Percentiles rank a stretch among this genome's conserved stretches.
These are phyloP conservation scores for Naganishia cerealis DNA, from an alignment of 1,284 basidiomycete genomes.

Conservation along the genomic window DNA sequence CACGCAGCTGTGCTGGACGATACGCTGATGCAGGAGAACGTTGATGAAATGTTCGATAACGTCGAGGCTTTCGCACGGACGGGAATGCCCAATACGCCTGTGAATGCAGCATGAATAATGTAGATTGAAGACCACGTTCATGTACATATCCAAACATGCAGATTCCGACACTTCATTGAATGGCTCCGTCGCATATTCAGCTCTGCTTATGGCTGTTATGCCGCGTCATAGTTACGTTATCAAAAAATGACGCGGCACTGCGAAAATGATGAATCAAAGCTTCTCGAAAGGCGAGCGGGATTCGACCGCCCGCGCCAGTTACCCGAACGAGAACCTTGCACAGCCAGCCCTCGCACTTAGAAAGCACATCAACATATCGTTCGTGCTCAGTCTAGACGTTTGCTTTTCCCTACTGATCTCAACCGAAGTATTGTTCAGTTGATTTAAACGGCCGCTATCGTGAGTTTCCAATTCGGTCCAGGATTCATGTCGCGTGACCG, in stretches of 20 bases:
- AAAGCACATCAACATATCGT: constrained; percentile 2
- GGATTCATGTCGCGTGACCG: neutral
- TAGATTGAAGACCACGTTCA: neutral
- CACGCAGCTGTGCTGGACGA: constrained; percentile 29
- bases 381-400: neutral
- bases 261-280: constrained; percentile 3
- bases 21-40: constrained; percentile 21
- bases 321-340: neutral
- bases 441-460: neutral
- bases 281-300: neutral
- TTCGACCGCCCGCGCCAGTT: neutral
- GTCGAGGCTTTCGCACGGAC: constrained; percentile 21
- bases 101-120: constrained; percentile 19
- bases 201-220: neutral
- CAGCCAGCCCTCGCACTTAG: neutral
- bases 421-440: neutral
- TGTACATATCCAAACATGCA: too few relatives aligned
- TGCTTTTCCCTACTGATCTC: neutral
- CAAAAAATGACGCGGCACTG: neutral
- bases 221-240: neutral
- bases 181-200: too few relatives aligned
- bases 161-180: too few relatives aligned
- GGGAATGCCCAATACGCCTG: constrained; percentile 29
- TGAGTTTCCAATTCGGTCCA: neutral
- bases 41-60: constrained; percentile 28